Evolutionary conservation across 2,329 filamentous ascomycete species (phyloP), one percentile per base, ranked within the genome.

Genomic region (Didymella arachidicola): DNA sequence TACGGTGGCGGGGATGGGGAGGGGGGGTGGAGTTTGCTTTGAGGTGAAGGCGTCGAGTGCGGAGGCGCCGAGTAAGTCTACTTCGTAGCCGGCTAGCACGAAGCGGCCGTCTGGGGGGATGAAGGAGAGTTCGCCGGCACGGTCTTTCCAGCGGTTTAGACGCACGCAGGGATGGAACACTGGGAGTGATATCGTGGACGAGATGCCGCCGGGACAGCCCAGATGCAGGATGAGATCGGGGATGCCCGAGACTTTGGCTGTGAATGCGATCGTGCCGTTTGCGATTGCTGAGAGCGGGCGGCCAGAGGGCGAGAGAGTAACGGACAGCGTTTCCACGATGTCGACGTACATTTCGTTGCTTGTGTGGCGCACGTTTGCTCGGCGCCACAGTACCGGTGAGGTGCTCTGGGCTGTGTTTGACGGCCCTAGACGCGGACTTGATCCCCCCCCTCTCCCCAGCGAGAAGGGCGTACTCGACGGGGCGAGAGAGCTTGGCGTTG

Each of bases 311-410:
- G 95, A 93, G 41, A 98, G 84, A 0, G 90, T 97, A 39, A 97
- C 92, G 1, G 88, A 87, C 0, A 99, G 82, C 1, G 91, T 92
- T 80, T 99, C 95, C 61, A 99, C 87, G 12, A 99, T 87, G 75
- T 99, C 95, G 57, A 97, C 94, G 75, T 98, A 98, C 66, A 99
- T 84, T 77, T 99, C 95, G 78, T 98, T 99, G 54, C 91, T 96
- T 4, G 94, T 98, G 77, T 99, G 95, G 16, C 93, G 86, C 52
- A 99, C 95, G 71, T 97, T 97, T 38, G 92, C 87, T 60, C 93
- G 85, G 61, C 95, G 87, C 95, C 95, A 99, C 1, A 93, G 93
- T 39, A 98, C 86, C 2, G 87, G 57, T 74, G 83, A 65, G 72
- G 80, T 57, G 68, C 77, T 64, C 69, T 70, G 77, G 57, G 63